These are phyloP conservation scores for Sporothrix brunneoviolacea DNA, from an alignment of 2,329 filamentous ascomycete species.

Conservation along the genomic window DNA sequence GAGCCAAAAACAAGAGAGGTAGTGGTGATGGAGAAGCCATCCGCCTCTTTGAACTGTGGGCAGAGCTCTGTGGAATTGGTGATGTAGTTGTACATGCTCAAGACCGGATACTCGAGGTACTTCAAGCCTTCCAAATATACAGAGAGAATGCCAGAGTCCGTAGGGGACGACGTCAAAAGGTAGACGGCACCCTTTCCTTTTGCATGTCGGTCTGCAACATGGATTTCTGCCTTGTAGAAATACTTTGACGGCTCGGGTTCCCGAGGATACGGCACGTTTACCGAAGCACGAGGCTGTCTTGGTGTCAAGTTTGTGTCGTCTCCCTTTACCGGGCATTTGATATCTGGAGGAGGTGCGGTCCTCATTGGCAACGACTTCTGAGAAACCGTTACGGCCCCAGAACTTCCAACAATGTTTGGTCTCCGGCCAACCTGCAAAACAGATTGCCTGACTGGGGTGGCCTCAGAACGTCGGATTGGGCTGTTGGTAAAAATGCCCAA, in stretches of 20 bases:
- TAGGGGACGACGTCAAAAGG: slow-evolving; percentile 2
- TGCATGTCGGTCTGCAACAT: slow-evolving; percentile 12
- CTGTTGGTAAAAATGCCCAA: background rate
- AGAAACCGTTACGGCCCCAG: no score
- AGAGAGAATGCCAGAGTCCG: slow-evolving; percentile 6
- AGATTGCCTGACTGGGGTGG: no score
- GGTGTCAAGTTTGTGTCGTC: no score
- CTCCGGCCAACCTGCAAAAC: no score
- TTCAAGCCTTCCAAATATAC: slow-evolving; percentile 14
- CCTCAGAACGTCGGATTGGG: background rate
- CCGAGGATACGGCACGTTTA: background rate
- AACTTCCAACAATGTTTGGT: no score
- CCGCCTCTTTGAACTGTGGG: slow-evolving; percentile 16
- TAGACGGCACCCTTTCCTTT: slow-evolving; percentile 13
- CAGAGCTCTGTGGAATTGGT: slow-evolving; percentile 11
- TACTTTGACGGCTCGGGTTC: background rate
- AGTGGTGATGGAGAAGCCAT: slow-evolving; percentile 15
- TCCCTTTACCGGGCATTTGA: no score
- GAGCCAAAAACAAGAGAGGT: slow-evolving; percentile 11
- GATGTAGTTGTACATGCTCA: slow-evolving; percentile 18
- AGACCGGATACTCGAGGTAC: slow-evolving; percentile 17
- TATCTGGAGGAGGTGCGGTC: no score
- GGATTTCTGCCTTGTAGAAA: slow-evolving; percentile 11
- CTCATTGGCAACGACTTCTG: no score
- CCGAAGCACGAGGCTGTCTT: no score